Evolutionary conservation across 2,329 filamentous ascomycete species (phyloP), one percentile per base, ranked within the genome.

Genomic region (Venturia nashicola): DNA sequence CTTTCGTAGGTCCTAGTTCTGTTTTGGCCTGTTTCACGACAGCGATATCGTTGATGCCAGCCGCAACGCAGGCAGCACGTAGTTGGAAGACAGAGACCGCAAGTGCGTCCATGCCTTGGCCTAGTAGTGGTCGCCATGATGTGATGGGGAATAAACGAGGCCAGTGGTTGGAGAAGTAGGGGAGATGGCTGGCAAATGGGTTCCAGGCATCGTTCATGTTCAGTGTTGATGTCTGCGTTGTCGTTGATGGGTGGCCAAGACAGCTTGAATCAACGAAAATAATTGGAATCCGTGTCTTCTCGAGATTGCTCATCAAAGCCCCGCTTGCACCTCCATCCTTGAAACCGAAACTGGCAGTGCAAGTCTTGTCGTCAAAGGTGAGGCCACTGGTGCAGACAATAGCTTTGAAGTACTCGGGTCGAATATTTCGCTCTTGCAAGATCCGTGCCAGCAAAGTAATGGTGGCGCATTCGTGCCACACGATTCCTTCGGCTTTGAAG

Each of bases 381-480:
- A 60, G 39, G 14, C 36, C 59, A 27, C 59, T 60, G n/a, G 59
- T 60, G 14, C 36, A 42, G 20, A 27, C 5, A 16, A 60, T 23
- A 23, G 27, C 59, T 60, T 60, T 60, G 36, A 60, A 27, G 20
- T 42, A 34, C 9, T 60, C 39, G 16, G 32, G 16, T 40, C 27
- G 36, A 27, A 60, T 27, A 9, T 42, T 16, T 44, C n/a, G 18
- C 39, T 44, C 42, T 57, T 57, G 51, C 16, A 60, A 16, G 16
- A 8, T 42, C 23, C 59, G 36, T 44, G 59, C 36, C 14, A 60
- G 59, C 59, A 60, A 34, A 39, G 39, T 43, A 27, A 44, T n/a
- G 14, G n/a, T 44, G 40, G 59, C 39, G 39, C 36, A 42, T 39
- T 60, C 59, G n/a, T 60, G 59, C 59, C 59, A 60, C 16, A 60